Percentiles rank a stretch among this genome's conserved stretches.
Evolutionary conservation across 1,284 basidiomycete species (phyloP).

Genomic region (Ganoderma sp.): DNA sequence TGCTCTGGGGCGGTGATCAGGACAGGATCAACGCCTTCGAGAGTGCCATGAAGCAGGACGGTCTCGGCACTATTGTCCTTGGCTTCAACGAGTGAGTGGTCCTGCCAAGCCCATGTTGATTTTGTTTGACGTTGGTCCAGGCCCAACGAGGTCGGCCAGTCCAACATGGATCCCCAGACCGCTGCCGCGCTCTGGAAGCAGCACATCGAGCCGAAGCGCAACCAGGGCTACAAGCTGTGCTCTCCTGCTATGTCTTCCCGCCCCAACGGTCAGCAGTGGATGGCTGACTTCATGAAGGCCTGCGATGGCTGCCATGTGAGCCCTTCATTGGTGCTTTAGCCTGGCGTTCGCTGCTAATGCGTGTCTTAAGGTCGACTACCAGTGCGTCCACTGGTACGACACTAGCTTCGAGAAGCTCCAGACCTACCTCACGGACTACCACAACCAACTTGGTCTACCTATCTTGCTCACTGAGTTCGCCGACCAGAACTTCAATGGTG

Average conservation of each 20-base stretch:
- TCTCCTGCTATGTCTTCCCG: constrained; percentile 74
- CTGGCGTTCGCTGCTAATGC: constrained; percentile 26
- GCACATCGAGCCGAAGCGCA: constrained; percentile 64
- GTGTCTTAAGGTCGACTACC: constrained; percentile 50
- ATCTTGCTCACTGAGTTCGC: constrained; percentile 77
- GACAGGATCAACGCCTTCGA: constrained; percentile 53
- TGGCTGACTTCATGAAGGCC: constrained; percentile 58
- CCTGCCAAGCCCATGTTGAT: background rate
- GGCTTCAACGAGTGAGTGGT: constrained; percentile 76
- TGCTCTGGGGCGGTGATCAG: constrained; percentile 65
- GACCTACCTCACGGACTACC: constrained; percentile 54
- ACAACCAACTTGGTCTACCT: constrained; percentile 45
- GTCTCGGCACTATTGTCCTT: constrained; percentile 59
- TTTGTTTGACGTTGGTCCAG: constrained; percentile 40
- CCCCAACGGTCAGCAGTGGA: constrained; percentile 65
- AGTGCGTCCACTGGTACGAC: constrained; percentile 71
- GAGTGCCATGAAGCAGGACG: constrained; percentile 47
- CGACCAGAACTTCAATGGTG: constrained; percentile 72
- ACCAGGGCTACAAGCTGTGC: constrained; percentile 61
- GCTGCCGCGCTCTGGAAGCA: constrained; percentile 65
- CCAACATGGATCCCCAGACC: constrained; percentile 59
- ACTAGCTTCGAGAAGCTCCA: constrained; percentile 56
- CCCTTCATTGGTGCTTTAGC: constrained; percentile 28
- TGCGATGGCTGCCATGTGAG: constrained; percentile 62
- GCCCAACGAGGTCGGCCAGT: constrained; percentile 66